Conservation (phyloP, 805 yeast species). For the Cyberlindnera suaveolens region DNA sequence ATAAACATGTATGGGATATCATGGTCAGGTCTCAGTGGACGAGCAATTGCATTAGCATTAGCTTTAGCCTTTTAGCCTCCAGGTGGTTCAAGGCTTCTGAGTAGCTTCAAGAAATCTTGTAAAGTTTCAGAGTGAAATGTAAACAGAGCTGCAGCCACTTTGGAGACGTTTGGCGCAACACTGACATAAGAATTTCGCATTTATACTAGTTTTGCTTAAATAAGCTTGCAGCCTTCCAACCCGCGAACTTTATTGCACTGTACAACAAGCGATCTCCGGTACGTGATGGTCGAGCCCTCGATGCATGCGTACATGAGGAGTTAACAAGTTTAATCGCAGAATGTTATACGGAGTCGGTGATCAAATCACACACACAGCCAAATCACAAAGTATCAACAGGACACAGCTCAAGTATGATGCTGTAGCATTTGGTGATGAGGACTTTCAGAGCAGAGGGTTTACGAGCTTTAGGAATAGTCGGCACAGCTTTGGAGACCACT, state of each 20-base stretch:
- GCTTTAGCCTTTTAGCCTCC: no score
- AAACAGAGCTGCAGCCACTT: slow-evolving; percentile 1
- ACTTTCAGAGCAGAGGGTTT: not conserved
- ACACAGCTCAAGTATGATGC: slow-evolving; percentile 2
- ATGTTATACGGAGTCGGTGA: not conserved
- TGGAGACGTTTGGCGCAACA: no score
- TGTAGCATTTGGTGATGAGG: not conserved
- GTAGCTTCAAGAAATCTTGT: not conserved
- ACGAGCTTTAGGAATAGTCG: not conserved
- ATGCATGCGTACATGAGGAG: not conserved
- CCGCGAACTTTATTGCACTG: no score
- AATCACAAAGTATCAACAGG: not conserved
- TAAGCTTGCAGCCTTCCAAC: no score
- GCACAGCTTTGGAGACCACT: not conserved
- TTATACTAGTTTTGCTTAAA: no score
- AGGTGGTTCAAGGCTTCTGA: not conserved
- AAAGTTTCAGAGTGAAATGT: slow-evolving; percentile 8
- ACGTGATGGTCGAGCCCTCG: no score
- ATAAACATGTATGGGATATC: no score
- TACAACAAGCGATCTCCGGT: no score
- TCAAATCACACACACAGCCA: not conserved
- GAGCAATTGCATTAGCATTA: no score
- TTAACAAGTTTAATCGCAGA: not conserved
- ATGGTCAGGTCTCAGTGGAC: no score
- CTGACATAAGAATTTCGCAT: no score